Evolutionary conservation across 2,329 filamentous ascomycete genomes (phyloP), one percentile per base, ranked within the genome.

Genomic region (Hypomyces perniciosus): DNA sequence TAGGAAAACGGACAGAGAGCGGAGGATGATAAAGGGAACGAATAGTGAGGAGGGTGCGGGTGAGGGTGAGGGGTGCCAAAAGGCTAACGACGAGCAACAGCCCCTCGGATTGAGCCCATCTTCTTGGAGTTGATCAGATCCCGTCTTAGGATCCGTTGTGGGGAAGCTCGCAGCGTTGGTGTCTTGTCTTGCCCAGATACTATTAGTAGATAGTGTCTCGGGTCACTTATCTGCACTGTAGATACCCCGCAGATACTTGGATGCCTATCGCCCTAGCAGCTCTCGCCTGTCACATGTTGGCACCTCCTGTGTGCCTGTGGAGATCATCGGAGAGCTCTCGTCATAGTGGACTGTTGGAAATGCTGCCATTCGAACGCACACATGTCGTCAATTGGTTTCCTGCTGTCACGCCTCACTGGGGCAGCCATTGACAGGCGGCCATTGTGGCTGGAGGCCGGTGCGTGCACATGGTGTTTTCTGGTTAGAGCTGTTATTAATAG

Each of bases 121-220:
- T 37, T 26, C 30, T 50, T 53, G 47, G 46, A 53, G 51, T 50
- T 50, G 46, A 53, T 43, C 51, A 50, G 47, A 50, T 50, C 37
- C 51, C 51, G 38, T 33, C 42, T 45, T 40, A 35, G 47, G 31
- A 35, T 41, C 51, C 51, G 47, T 27, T 53, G 51, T 53, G 51
- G 51, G 51, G 51, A 50, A 53, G 51, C 50, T 45, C 27, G 30
- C 33, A 20, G 30, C n/a, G 37, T 37, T 34, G 13, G 27, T 20
- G 20, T 20, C 20, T 20, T 20, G 20, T 20, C 20, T 20, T 20
- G 20, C 20, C 20, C 20, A 20, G 20, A 20, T 20, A 20, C 20
- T 20, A 20, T 20, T 20, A 29, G 48, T 37, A 38, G 34, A 29
- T 51, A 51, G 49, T 31, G 49, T 44, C 39, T 45, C 41, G 40